Conservation (phyloP, 257 asterid species). For the Plantago elongata region DNA sequence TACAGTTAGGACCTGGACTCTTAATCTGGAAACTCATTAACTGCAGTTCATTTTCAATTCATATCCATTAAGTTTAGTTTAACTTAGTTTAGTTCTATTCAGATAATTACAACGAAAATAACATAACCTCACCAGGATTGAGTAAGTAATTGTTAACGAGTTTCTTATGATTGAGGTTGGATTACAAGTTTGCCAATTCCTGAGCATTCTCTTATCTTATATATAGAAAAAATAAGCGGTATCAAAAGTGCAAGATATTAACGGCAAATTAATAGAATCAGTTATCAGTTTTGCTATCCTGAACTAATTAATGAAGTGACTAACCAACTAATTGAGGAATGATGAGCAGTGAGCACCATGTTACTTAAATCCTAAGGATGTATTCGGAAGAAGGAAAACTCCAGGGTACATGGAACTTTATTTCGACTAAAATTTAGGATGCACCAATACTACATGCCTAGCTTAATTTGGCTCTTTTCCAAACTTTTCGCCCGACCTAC, state of each 20-base stretch:
- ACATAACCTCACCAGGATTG: no score
- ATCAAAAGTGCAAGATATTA: background rate
- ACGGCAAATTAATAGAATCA: background rate
- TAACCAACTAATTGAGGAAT: background rate
- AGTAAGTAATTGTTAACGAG: no score
- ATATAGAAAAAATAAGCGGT: no score
- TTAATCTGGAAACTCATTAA: no score
- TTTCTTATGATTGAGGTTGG: no score
- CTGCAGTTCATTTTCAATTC: no score
- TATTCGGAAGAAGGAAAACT: background rate
- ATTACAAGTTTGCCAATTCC: no score
- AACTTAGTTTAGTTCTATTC: no score
- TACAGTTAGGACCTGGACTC: no score
- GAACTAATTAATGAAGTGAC: slow-evolving; percentile 3
- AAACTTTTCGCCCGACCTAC: slow-evolving; percentile 4
- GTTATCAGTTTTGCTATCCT: background rate
- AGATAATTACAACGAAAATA: no score
- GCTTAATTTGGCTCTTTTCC: slow-evolving; percentile 4
- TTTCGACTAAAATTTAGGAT: background rate
- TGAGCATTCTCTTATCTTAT: no score
- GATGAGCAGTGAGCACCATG: background rate
- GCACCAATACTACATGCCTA: background rate
- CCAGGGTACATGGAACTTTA: background rate
- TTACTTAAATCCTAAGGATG: background rate
- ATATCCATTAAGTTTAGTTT: no score